Evolutionary conservation across 1,284 basidiomycete species (phyloP).

Genomic region (Stygiomarasmius scandens): DNA sequence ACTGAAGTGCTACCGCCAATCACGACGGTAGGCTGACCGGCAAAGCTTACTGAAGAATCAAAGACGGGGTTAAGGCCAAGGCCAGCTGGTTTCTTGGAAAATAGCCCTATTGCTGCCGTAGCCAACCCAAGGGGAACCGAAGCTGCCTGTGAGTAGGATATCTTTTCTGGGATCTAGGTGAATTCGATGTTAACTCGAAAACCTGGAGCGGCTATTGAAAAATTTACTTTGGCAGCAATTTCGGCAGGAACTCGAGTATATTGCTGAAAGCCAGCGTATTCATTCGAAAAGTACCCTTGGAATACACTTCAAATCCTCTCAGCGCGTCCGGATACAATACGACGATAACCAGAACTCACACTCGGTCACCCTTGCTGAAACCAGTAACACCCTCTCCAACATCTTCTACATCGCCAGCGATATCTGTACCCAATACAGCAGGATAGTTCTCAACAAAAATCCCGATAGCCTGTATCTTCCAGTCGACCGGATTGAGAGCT

Average conservation of each 20-base stretch:
- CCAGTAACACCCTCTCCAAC: constrained; percentile 37
- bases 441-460: constrained; percentile 31
- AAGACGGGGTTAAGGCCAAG: constrained; percentile 11
- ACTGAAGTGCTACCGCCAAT: constrained; percentile 14
- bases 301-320: constrained; percentile 2
- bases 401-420: constrained; percentile 45
- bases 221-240: constrained; percentile 3
- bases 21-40: constrained; percentile 8
- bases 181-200: no score
- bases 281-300: constrained; percentile 4
- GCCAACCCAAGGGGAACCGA: constrained; percentile 4
- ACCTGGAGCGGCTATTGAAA: no score
- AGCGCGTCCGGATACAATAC: no score
- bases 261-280: constrained; percentile 10
- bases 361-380: constrained; percentile 10
- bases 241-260: constrained; percentile 9
- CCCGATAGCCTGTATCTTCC: constrained; percentile 37
- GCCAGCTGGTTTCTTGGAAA: constrained; percentile 1
- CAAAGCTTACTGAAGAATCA: constrained; percentile 5
- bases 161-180: constrained; percentile 7
- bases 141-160: constrained; percentile 7
- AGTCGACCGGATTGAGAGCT: constrained; percentile 52
- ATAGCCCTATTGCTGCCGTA: constrained; percentile 8
- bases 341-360: constrained; percentile 11
- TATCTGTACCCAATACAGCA: constrained; percentile 47